Evolutionary conservation across 2,329 filamentous ascomycete genomes (phyloP), one percentile per base, ranked within the genome.

Genomic region (Colletotrichum navitas): DNA sequence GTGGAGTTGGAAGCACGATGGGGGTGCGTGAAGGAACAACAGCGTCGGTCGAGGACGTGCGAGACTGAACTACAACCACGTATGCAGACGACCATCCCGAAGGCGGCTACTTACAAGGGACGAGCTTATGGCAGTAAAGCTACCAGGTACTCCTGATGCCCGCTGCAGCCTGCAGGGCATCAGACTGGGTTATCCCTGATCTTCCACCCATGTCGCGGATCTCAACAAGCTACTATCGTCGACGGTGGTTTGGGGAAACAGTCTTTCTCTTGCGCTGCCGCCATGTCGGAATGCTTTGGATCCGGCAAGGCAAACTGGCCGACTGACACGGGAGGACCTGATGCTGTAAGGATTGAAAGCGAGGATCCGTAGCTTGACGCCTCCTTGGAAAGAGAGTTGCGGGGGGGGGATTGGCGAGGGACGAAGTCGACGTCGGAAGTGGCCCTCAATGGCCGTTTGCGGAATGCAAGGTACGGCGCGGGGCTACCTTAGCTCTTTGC

Each of bases 401-500:
- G 59, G 52, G 63, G 59, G 59, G 52, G 63, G 59, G 29, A n/a
- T 54, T 58, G 14, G 39, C n/a, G 12, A 39, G 39, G 29, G 24
- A 68, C 49, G 59, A 29, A 54, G 16, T 32, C 14, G 21, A 24
- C 34, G 24, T 24, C 45, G 39, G 65, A 69, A 64, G 58, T 63
- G 52, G 66, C 60, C 59, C 59, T 47, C 32, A 21, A 63, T 51
- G 54, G 29, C 65, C 24, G 66, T 64, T 72, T 72, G 69, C 66
- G 66, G 54, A 72, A 72, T 72, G 60, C 34, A 60, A 72, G 66
- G 69, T 69, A 71, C 69, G 60, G 39, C 56, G 51, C 66, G 41
- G 69, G 68, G 52, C 47, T 63, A 29, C 45, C 36, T 59, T 64
- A 64, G 68, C 47, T 54, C 52, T 18, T 18, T 21, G 41, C 41